Evolutionary conservation across 345 rosid genomes (phyloP).

Genomic region (Firmiana major): DNA sequence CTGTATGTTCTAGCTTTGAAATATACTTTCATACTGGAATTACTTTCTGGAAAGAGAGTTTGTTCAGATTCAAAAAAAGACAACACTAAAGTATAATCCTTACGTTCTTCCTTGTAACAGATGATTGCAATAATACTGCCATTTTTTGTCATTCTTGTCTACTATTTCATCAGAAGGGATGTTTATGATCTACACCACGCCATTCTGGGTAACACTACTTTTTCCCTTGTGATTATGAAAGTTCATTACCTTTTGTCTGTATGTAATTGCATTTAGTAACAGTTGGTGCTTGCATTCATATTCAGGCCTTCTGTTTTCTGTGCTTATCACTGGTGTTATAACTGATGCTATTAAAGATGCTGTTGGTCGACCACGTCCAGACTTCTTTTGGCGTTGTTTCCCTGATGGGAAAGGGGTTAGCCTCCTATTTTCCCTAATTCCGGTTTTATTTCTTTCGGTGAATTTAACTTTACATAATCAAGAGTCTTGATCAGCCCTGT

Average conservation of each 20-base stretch:
- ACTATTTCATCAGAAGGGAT: constrained; percentile 70
- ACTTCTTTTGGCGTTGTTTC: constrained; percentile 97
- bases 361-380: constrained; percentile 94
- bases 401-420: constrained; percentile 84
- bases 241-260: constrained; percentile 12
- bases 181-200: constrained; percentile 93
- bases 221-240: constrained; percentile 9
- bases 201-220: constrained; percentile 51
- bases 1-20: constrained; percentile 44
- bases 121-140: constrained; percentile 69
- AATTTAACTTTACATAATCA: neutral
- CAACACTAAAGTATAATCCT: neutral
- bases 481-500: constrained; percentile 9
- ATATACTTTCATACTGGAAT: neutral
- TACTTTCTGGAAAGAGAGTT: constrained; percentile 6
- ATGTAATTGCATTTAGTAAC: neutral
- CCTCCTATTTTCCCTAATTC: constrained; percentile 2
- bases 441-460: neutral
- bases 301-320: constrained; percentile 76
- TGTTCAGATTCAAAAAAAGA: constrained; percentile 12
- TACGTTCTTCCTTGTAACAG: constrained; percentile 39
- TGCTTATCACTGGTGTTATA: constrained; percentile 69
- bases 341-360: constrained; percentile 93
- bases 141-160: constrained; percentile 43
- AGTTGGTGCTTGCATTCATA: constrained; percentile 9